Conservation (phyloP, 768 basidiomycete species). For the Lenzites betulinus region DNA sequence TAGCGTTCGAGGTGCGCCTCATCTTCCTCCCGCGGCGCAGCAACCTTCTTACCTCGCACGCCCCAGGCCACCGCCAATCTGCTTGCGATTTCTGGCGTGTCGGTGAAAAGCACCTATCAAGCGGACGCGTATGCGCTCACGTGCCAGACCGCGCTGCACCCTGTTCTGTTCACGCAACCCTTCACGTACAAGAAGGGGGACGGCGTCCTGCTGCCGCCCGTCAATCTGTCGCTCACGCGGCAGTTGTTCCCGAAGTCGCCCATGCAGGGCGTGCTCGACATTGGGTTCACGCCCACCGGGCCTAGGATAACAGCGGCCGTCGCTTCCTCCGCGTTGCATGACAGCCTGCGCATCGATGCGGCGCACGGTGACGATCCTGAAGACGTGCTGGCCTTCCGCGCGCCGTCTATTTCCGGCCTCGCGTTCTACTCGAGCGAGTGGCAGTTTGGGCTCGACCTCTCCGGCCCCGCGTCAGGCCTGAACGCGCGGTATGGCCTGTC, state of each 20-base stretch:
- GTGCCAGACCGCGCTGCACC: constrained; percentile 26
- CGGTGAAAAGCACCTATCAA: constrained; percentile 42
- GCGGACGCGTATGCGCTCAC: constrained; percentile 48
- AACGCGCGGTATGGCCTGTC: constrained; percentile 53
- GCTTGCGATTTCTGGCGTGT: constrained; percentile 17
- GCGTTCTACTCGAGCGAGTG: constrained; percentile 48
- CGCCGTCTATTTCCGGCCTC: constrained; percentile 55
- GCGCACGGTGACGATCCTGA: constrained; percentile 4
- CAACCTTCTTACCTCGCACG: not conserved
- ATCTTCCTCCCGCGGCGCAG: not conserved
- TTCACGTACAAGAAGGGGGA: constrained; percentile 12
- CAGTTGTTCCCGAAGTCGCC: constrained; percentile 53
- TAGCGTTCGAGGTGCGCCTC: constrained; percentile 40
- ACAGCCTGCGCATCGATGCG: constrained; percentile 3
- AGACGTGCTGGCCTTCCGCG: constrained; percentile 7
- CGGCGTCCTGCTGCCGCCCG: constrained; percentile 33
- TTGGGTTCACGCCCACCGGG: constrained; percentile 40
- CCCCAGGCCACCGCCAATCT: constrained; percentile 27
- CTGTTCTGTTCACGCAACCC: constrained; percentile 13
- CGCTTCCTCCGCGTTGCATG: constrained; percentile 22
- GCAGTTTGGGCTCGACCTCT: constrained; percentile 51
- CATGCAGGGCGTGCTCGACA: constrained; percentile 46
- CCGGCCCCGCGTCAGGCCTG: constrained; percentile 48
- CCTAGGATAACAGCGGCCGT: constrained; percentile 46
- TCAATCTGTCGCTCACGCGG: constrained; percentile 48